These are phyloP conservation scores for Trichosanthes truncata DNA, from an alignment of 306 rosid genomes.

Conservation along the genomic window DNA sequence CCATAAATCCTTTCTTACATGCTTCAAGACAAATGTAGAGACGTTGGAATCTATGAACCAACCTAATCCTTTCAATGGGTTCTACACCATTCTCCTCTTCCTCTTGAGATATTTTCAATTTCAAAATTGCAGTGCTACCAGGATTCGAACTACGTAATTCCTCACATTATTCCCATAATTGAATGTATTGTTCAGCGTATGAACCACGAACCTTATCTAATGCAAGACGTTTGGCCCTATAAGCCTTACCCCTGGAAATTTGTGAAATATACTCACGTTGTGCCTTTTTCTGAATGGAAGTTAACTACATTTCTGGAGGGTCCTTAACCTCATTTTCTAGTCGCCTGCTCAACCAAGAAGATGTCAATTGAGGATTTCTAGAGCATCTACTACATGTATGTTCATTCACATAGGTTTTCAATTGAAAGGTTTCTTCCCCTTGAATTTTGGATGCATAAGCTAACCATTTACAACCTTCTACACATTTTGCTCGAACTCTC, in stretches of 20 bases:
- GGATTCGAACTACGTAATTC: neutral
- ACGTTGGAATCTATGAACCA: neutral
- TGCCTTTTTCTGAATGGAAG: too few relatives aligned
- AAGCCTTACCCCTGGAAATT: neutral
- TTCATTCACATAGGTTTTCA: neutral
- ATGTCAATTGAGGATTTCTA: neutral
- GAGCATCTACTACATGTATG: neutral
- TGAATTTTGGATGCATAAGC: neutral
- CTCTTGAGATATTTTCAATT: neutral
- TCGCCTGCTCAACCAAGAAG: too few relatives aligned
- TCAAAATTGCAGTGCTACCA: neutral
- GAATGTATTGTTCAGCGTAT: neutral
- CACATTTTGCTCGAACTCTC: neutral
- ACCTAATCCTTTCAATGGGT: neutral
- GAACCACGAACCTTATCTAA: neutral
- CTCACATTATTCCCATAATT: neutral
- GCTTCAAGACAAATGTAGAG: neutral
- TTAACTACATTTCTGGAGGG: too few relatives aligned
- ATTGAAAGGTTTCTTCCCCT: neutral
- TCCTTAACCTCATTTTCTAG: too few relatives aligned
- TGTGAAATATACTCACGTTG: too few relatives aligned
- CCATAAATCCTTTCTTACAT: neutral
- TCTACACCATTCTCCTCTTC: neutral
- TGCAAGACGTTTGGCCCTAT: neutral
- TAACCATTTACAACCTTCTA: neutral